Base-by-base conservation (phyloP, 2,329 filamentous ascomycete species). In the Berkeleyomyces rouxiae region DNA sequence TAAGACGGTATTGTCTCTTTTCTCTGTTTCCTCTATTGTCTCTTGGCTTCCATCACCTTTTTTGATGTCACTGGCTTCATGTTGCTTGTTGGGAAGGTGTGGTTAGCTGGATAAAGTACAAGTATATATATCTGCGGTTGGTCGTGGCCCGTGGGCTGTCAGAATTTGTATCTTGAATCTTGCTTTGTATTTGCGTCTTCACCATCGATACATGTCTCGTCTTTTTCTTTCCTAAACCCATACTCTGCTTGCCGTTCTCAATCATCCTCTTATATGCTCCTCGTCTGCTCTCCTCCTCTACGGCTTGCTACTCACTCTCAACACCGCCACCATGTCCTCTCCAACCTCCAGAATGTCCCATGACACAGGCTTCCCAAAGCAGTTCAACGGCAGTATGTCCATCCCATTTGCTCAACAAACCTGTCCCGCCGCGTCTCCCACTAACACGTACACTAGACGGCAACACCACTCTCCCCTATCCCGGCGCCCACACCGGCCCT, bases 401-500 rank as follows among this genome's bases (percentile, higher is more conserved):
- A 4, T 39, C 40, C 10, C 13, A 33, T 23, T 46, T 36, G 10
- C 42, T n/a, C 3, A n/a, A 7, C 39, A 37, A 33, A 23, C 31
- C 46, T 16, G 7, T 36, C 39, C 7, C 31, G 10, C 46, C 36
- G 36, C 9, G n/a, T 37, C 37, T 11, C 33, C 4, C 9, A 58
- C 43, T 53, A 40, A 47, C 59, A 23, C 59, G 11, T 11, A 16
- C 39, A 13, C 2, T 65, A 78, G 78, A 71, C 55, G 75, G 78
- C 65, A 85, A 83, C 67, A 86, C 83, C 11, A 83, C 82, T 2
- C 74, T 82, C 13, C 80, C 79, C 23, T 82, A 85, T 65, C 83
- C 83, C 31, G 81, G 83, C 16, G 83, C 83, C 64, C 77, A 83
- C 67, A 75, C 80, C 5, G 79, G 77, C 11, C 77, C 78, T 58